Base-by-base conservation (phyloP, 108 stramenopile genomes). In the Pseudonitzschia multiseries region DNA sequence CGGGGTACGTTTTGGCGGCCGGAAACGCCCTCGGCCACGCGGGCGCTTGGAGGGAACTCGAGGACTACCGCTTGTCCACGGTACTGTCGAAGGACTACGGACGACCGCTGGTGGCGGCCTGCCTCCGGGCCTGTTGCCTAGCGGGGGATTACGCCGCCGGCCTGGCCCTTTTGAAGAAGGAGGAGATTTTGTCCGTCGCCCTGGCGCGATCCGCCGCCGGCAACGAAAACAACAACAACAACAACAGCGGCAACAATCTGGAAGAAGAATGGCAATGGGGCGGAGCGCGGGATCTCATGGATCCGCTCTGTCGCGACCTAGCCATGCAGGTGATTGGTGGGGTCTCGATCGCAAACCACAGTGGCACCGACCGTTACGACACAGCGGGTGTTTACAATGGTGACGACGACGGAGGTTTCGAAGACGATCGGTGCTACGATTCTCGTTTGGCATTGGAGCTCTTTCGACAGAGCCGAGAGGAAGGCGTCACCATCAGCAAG, bases 1-100 rank as follows among this genome's bases (percentile, higher is more conserved):
- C 48, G 46, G 21, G 42, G 71, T 83, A 93, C 72, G 75, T 91
- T 2, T 59, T 94, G 71, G 89, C 91, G 15, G 93, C 93, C n/a
- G 93, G 93, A 10, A 82, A 71, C 57, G 93, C 89, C 14, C 67
- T 94, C n/a, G 93, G 91, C n/a, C 75, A 76, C 26, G 85, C 87
- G 26, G 90, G 90, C 22, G 75, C 82, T 28, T 88, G 86, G 87
- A 67, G 83, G 32, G 82, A 81, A 27, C 78, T 84, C 56, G 43
- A 88, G 12, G 83, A 88, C 26, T 94, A 85, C 70, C 69, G 82
- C 2, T 67, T 70, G 31, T 73, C 70, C 18, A 82, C 73, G 40
- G 72, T 69, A 20, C 78, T 66, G 46, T 53, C 65, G 2, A 46
- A 54, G 40, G 56, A 73, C 59, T 52, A 71, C 10, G 87, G 87